phyloP scores from a whole-genome alignment of 352 stramenopile species.

The Pythium plurisporium region DNA sequence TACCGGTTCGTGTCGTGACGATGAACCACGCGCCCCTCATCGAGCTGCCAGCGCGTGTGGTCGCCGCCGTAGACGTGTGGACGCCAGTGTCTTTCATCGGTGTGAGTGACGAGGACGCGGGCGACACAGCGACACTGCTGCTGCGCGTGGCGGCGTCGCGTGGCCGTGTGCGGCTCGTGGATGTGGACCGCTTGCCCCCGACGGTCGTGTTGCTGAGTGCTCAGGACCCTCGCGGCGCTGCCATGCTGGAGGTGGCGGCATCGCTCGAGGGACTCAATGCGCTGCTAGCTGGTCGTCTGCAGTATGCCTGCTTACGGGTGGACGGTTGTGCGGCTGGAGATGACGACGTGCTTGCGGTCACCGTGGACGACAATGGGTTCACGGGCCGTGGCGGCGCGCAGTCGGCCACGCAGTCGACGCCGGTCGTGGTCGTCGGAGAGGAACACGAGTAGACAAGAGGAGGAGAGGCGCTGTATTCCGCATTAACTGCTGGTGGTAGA shows the following conservation, averaged over 20 bases:
- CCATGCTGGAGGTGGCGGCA: constrained; percentile 37
- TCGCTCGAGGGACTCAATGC: constrained; percentile 12
- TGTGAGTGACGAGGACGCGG: constrained; percentile 44
- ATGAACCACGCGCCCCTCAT: constrained; percentile 43
- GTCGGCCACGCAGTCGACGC: constrained; percentile 12
- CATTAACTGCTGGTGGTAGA: constrained; percentile 23
- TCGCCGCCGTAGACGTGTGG: constrained; percentile 31
- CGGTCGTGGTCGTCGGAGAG: constrained; percentile 13
- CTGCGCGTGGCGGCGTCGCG: constrained; percentile 32
- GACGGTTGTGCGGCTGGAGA: constrained; percentile 26
- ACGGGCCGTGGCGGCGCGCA: constrained; percentile 33
- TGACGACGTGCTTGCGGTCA: constrained; percentile 35
- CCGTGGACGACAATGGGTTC: constrained; percentile 60
- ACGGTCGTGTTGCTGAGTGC: background rate
- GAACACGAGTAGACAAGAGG: constrained; percentile 2
- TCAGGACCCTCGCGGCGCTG: background rate
- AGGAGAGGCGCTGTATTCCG: constrained; percentile 1
- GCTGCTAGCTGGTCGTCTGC: constrained; percentile 25
- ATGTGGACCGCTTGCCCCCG: background rate
- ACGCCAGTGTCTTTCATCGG: constrained; percentile 16
- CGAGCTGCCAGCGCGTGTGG: constrained; percentile 25
- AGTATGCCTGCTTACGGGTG: constrained; percentile 33
- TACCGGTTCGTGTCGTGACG: constrained; percentile 37
- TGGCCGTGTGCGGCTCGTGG: constrained; percentile 29
- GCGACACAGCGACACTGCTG: constrained; percentile 32